Evolutionary conservation across 129 eudicot genomes (phyloP), one percentile per base, ranked within the genome.

Genomic region (Glebionis coronaria): DNA sequence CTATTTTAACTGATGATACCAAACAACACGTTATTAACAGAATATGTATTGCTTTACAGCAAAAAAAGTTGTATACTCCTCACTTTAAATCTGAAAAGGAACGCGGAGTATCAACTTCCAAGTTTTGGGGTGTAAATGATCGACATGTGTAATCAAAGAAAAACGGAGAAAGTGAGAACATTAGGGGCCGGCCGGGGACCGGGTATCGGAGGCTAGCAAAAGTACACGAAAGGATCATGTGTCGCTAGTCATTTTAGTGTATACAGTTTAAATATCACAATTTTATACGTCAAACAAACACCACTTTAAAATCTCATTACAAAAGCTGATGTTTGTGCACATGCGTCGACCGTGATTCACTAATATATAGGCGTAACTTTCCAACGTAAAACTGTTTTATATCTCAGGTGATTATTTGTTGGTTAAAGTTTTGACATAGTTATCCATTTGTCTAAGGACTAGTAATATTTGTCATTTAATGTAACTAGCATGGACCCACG

Each of bases 81-180:
- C 19, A 8, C 51, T 62, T 62, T 40, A 38, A 14, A 63, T 5
- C 9, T 12, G 42, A 14, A 67, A 10, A 51, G 35, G 35, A 3
- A n/a, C 11, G n/a, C 40, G 53, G 63, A 68, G 63, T 40, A 68
- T 54, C 73, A 68, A 38, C 73, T 68, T 68, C 52, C 14, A 38
- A 19, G 21, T 46, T 20, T 55, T 12, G 63, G 2, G 73, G 63
- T 55, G 53, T 20, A 8, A 40, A 55, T 38, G 42, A 52, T n/a
- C 38, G 73, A 68, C 73, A 54, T 53, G 73, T 68, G 73, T 68
- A n/a, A 4, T 12, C 19, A 14, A 54, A 45, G 25, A 44, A 47
- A 50, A 53, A 52, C 14, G 40, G 25, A 49, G 50, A 58, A 46
- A 29, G 31, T 13, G 21, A 49, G 40, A 47, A 56, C 10, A 58